These are phyloP conservation scores for Tolypocladium inflatum DNA, from an alignment of 2,329 filamentous ascomycete species.

Conservation along the genomic window DNA sequence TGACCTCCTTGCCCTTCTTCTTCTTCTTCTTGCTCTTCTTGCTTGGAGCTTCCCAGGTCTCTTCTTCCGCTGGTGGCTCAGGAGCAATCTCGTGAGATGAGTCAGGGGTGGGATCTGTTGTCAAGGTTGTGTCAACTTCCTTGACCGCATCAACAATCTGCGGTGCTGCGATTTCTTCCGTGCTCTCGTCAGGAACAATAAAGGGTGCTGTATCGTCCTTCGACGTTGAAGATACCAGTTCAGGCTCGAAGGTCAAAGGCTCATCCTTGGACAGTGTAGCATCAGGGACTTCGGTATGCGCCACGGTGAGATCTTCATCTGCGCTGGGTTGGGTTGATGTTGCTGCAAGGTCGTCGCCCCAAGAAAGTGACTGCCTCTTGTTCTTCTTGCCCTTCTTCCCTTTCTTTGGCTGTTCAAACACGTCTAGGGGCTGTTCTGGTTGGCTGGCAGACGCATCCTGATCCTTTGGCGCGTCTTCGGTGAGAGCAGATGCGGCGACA, in stretches of 20 bases:
- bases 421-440: slow-evolving; percentile 1
- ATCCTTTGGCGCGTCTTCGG: slow-evolving; percentile 2
- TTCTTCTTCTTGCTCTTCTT: slow-evolving; percentile 12
- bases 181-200: not conserved
- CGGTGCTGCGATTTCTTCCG: not conserved
- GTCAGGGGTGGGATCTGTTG: not conserved
- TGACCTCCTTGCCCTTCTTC: slow-evolving; percentile 4
- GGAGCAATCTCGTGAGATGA: not conserved
- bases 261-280: not conserved
- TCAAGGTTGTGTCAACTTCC: not conserved
- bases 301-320: not conserved
- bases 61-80: not conserved
- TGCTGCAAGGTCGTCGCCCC: not conserved
- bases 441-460: slow-evolving; percentile 2
- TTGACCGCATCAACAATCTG: not conserved
- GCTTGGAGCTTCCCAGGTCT: not conserved
- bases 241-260: not conserved
- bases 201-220: not conserved
- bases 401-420: slow-evolving; percentile 7
- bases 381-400: slow-evolving; percentile 10
- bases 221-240: not conserved
- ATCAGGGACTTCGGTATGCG: not conserved
- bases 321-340: not conserved
- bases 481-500: not conserved
- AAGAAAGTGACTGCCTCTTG: slow-evolving; percentile 6